Base-by-base conservation (phyloP, 2,329 filamentous ascomycete species). In the Westerdykella sp. region DNA sequence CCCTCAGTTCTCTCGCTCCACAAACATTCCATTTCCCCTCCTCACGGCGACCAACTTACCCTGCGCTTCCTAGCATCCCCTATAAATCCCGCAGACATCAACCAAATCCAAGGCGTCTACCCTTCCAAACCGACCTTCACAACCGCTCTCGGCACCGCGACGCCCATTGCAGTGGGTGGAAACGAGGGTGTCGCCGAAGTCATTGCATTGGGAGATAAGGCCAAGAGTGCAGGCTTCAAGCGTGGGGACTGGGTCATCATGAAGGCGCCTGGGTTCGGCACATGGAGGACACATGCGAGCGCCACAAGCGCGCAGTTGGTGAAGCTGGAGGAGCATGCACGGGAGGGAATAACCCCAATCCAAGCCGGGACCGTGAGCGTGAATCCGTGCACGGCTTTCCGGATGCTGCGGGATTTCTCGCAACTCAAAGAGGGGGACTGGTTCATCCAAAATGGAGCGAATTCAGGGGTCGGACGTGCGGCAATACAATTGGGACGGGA, bases 381-480 rank as follows among this genome's bases (percentile, higher is more conserved):
- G 34, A 98, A 98, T 67, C 93, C 93, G 1, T 90, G 87, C 66
- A 95, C 89, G 1, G 93, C 93, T 2, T 97, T 95, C 70, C 81
- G 90, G 42, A 94, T 98, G 83, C 77, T 98, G 45, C 81, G 82
- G 44, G 86, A 91, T 63, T 96, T 91, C 60, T 81, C 75, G 54
- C 62, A 72, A 4, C 68, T 83, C 60, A 62, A 76, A 43, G 78
- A 81, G n/a, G 86, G 90, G 42, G 84, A 94, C 44, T 98, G 91
- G 90, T 87, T 96, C 62, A 82, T 98, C 37, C 93, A 98, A 69
- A 98, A 98, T 65, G 93, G 91, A 6, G 93, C 91, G 32, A 98
- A 98, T 69, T 88, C 83, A 34, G 93, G 89, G 10, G 93, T 98
- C 13, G 93, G 93, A 1, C 76, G 93, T 32, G 86, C 90, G 2